These are phyloP conservation scores for Spirogloea muscicola DNA, from an alignment of 139 green algal genomes.

Conservation along the genomic window DNA sequence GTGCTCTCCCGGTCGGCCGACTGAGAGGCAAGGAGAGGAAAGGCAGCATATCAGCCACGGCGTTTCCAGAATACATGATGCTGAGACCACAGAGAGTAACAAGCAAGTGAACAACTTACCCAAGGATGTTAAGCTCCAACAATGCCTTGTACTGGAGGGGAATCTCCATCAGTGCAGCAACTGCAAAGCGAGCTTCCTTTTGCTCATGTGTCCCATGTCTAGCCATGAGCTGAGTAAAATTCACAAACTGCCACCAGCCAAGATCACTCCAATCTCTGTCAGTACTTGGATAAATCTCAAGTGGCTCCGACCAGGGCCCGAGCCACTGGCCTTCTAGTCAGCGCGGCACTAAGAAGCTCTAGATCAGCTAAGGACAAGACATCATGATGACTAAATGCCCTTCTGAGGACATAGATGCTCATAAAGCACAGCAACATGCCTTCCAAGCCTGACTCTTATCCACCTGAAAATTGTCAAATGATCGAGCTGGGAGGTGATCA, in stretches of 20 bases:
- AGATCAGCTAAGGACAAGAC: no score
- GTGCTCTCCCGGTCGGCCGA: not conserved
- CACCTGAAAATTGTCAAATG: constrained; percentile 62
- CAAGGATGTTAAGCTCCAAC: constrained; percentile 8
- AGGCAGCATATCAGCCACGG: not conserved
- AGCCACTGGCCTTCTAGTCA: no score
- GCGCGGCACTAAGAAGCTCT: no score
- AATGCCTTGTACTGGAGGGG: constrained; percentile 63
- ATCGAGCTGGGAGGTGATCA: constrained; percentile 57
- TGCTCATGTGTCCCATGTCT: not conserved
- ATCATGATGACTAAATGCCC: no score
- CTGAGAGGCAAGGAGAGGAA: not conserved
- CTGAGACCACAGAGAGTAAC: not conserved
- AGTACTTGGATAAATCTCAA: no score
- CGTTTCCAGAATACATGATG: not conserved
- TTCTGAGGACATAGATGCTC: no score
- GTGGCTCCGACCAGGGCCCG: no score
- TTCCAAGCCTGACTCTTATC: no score
- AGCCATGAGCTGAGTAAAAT: constrained; percentile 58
- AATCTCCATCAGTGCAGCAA: constrained; percentile 71
- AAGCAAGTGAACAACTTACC: constrained; percentile 18
- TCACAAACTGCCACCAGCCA: constrained; percentile 64
- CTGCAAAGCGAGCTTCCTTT: constrained; percentile 59
- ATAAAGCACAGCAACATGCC: no score
- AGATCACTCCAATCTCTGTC: not conserved